Percentiles rank a stretch among this genome's conserved stretches.
phyloP scores from a whole-genome alignment of 2,329 filamentous ascomycete species.

The Pleoardoris graminearum region DNA sequence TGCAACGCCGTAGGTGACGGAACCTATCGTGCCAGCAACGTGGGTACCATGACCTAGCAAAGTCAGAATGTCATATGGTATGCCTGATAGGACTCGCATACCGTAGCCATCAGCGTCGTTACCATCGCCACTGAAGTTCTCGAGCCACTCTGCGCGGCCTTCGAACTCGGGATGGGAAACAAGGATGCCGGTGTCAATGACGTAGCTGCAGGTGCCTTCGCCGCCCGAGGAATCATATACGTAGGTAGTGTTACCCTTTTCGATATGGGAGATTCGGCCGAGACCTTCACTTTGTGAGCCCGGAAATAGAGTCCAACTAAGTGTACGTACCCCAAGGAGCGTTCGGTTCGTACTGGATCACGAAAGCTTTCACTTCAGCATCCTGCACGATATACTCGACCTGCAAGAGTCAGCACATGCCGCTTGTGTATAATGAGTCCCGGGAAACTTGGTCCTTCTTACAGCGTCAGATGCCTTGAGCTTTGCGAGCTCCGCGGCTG shows the following conservation, averaged over 20 bases:
- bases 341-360: conserved; percentile 38
- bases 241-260: conserved; percentile 37
- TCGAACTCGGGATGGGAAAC: conserved; percentile 53
- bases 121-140: conserved; percentile 31
- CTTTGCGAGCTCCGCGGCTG: conserved; percentile 27
- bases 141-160: conserved; percentile 35
- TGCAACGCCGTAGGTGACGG: conserved; percentile 38
- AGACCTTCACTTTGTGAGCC: conserved; percentile 16
- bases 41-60: conserved; percentile 41
- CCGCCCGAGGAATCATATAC: conserved; percentile 45
- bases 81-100: background rate
- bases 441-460: background rate
- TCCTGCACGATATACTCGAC: conserved; percentile 45
- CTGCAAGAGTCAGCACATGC: conserved; percentile 11
- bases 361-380: conserved; percentile 30
- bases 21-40: conserved; percentile 40
- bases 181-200: conserved; percentile 67
- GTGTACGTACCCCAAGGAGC: conserved; percentile 43
- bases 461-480: conserved; percentile 33
- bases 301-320: background rate
- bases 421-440: background rate
- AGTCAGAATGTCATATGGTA: background rate
- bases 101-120: conserved; percentile 27
- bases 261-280: conserved; percentile 42
- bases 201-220: conserved; percentile 56